phyloP scores from a whole-genome alignment of 1,284 basidiomycete species.

The Ustilago loliicola region DNA sequence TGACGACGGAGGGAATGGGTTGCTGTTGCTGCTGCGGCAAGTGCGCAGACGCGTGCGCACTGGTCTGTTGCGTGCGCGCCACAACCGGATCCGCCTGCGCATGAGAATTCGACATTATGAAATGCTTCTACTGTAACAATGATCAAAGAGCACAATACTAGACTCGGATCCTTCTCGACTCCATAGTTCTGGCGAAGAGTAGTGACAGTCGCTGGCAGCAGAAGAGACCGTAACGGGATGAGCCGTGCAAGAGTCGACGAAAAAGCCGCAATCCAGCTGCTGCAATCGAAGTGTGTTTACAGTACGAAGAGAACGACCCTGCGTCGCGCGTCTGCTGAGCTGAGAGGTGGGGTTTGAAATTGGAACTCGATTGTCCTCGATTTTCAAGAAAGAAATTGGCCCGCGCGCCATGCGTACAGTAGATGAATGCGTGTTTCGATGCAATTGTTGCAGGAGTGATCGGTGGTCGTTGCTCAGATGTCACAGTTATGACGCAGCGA shows the following conservation, averaged over 20 bases:
- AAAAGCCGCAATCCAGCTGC: too few relatives aligned
- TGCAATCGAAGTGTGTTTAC: too few relatives aligned
- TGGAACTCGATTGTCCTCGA: not conserved
- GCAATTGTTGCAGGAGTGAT: not conserved
- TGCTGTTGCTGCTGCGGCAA: slow-evolving; percentile 16
- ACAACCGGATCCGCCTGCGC: not conserved
- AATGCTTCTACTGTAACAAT: not conserved
- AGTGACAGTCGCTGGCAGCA: too few relatives aligned
- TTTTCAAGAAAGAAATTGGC: not conserved
- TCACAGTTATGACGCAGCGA: not conserved
- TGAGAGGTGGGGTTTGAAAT: not conserved
- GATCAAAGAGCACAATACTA: not conserved
- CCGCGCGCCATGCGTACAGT: not conserved
- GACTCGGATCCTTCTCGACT: not conserved
- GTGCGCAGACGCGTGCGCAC: slow-evolving; percentile 10
- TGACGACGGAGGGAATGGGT: slow-evolving; percentile 1
- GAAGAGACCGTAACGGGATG: too few relatives aligned
- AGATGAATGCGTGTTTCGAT: not conserved
- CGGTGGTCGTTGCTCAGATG: not conserved
- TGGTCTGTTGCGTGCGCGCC: slow-evolving; percentile 4
- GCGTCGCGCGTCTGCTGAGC: too few relatives aligned
- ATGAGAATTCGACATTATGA: slow-evolving; percentile 1
- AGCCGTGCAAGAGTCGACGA: too few relatives aligned
- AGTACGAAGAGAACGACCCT: too few relatives aligned
- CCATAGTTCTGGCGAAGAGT: too few relatives aligned